Evolutionary conservation across 306 rosid genomes (phyloP), one percentile per base, ranked within the genome.

Genomic region (Glycine soja): DNA sequence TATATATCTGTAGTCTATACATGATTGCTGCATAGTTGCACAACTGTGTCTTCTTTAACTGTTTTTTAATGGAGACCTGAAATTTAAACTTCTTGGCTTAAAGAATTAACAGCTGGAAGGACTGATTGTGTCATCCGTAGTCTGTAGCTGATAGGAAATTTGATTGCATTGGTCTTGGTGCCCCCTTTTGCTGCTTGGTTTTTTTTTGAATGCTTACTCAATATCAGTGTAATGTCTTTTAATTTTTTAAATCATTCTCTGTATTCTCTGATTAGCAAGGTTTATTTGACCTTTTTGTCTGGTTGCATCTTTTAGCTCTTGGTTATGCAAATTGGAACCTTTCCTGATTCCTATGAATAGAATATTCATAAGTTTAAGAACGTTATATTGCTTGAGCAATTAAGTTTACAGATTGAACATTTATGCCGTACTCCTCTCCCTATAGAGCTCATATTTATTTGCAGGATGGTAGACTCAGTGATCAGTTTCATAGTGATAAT

Each of bases 401-500:
- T 16, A 40, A 62, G 68, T 68, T 48, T 58, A 12, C 2, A 1
- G n/a, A 43, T 63, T 63, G 9, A 52, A 64, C 12, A 72, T 59
- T 76, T 80, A 57, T 74, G 43, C 42, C 47, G 5, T 12, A 43
- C 59, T 54, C 72, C 76, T 45, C 75, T 24, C 71, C 74, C 40
- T 56, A 50, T 51, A 59, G 50, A 16, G 42, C 74, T 79, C 15
- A 56, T 59, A 46, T 85, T 62, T 75, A 67, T 58, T 74, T 90
- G 83, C 88, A 95, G 97, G 97, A 91, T 76, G 80, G 77, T 42
- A 85, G 88, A 88, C 75, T 85, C 67, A 89, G 86, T 75, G 96
- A 91, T 86, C 97, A 88, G 78, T 68, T 82, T 74, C 72, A 53
- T 59, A 75, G 69, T 76, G 97, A 91, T 76, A 88, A 50, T 82